These are phyloP conservation scores for Fusarium floridanum DNA, from an alignment of 2,329 filamentous ascomycete genomes.

Conservation along the genomic window DNA sequence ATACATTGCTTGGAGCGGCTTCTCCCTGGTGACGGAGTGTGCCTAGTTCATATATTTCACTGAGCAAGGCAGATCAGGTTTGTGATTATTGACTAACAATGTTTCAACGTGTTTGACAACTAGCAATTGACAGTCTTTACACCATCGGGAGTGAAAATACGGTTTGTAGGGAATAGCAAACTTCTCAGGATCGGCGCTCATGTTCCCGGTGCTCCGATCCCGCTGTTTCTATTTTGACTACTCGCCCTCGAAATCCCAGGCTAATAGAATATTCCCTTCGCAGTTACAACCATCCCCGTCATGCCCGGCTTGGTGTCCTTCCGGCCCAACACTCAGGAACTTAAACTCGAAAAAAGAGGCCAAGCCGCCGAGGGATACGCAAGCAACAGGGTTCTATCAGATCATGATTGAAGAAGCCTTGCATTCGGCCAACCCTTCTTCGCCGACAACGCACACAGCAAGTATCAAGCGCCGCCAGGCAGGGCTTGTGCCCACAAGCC, in stretches of 20 bases:
- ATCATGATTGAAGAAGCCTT: neutral
- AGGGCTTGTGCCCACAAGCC: constrained; percentile 8
- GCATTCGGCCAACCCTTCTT: neutral
- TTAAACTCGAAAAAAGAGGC: neutral
- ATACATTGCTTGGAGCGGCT: constrained; percentile 86
- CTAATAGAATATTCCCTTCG: neutral
- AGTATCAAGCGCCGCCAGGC: neutral
- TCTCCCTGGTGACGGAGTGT: constrained; percentile 83
- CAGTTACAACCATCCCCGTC: neutral
- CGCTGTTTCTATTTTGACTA: neutral
- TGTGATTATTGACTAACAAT: neutral
- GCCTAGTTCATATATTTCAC: constrained; percentile 82
- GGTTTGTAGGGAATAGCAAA: neutral
- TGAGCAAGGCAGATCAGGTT: constrained; percentile 70
- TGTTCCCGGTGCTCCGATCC: neutral
- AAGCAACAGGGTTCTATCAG: neutral
- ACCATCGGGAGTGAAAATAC: constrained; percentile 23
- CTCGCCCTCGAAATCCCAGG: neutral
- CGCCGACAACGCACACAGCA: neutral
- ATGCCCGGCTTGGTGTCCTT: neutral
- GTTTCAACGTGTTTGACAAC: neutral
- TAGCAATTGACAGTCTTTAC: constrained; percentile 10
- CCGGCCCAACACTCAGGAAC: neutral
- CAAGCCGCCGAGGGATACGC: neutral
- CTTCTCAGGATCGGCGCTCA: neutral